Conservation (phyloP, 148 eudicot species). For the Pouteria glomerata region DNA sequence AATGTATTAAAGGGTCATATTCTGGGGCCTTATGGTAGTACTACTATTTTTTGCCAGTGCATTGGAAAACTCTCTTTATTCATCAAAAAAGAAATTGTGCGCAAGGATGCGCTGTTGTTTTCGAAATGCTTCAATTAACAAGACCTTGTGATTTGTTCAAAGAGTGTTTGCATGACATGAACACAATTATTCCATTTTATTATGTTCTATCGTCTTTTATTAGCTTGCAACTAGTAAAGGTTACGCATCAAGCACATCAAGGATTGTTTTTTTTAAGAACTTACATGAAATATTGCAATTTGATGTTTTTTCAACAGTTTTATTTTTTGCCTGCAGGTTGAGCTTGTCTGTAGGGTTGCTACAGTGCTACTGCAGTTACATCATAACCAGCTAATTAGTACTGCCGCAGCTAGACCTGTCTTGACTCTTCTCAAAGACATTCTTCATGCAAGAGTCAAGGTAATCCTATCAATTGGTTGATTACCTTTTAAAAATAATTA, state of each 20-base stretch:
- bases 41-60: background rate
- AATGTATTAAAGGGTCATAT: background rate
- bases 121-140: background rate
- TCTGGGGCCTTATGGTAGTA: background rate
- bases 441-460: constrained; percentile 82
- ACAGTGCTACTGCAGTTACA: constrained; percentile 65
- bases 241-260: background rate
- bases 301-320: no score
- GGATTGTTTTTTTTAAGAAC: background rate
- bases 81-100: no score
- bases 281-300: background rate
- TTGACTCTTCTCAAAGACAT: constrained; percentile 61
- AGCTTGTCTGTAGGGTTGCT: constrained; percentile 78
- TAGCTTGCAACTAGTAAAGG: background rate
- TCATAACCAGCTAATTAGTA: constrained; percentile 67
- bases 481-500: background rate
- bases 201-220: background rate
- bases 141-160: background rate
- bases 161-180: background rate
- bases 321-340: constrained; percentile 84
- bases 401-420: constrained; percentile 67
- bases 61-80: no score
- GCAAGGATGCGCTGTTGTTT: background rate
- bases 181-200: background rate
- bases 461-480: constrained; percentile 16